A percentile compares a stretch with the other conserved stretches of the same genome.
Conservation (phyloP, 192 early-diverging fungal genomes). For the Bifiguratus adelaidae region DNA sequence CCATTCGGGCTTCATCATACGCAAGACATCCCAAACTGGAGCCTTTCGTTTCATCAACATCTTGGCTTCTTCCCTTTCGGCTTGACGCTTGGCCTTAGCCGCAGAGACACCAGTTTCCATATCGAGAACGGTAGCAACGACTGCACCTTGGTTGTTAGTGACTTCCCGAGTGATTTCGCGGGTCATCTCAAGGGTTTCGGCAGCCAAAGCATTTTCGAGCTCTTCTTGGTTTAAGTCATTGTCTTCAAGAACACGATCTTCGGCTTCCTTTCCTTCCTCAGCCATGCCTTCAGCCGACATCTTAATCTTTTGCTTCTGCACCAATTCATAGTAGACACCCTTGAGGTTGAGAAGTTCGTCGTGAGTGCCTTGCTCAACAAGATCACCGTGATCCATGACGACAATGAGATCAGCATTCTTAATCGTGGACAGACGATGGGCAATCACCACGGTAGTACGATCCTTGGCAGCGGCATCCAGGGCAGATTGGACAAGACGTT, state of each 20-base stretch:
- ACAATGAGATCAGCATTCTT: slow-evolving; percentile 78
- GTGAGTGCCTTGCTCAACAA: slow-evolving; percentile 73
- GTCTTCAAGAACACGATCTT: slow-evolving; percentile 1
- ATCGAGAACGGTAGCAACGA: background rate
- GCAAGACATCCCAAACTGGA: slow-evolving; percentile 39
- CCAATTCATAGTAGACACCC: slow-evolving; percentile 56
- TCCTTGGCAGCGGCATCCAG: slow-evolving; percentile 61
- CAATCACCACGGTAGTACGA: slow-evolving; percentile 87
- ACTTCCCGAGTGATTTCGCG: background rate
- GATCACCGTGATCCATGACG: slow-evolving; percentile 59
- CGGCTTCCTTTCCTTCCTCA: slow-evolving; percentile 4
- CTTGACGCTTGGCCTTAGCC: slow-evolving; percentile 17
- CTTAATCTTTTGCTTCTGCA: slow-evolving; percentile 55
- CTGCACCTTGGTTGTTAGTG: background rate
- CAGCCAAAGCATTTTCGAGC: slow-evolving; percentile 18
- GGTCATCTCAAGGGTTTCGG: slow-evolving; percentile 25
- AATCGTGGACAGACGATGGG: slow-evolving; percentile 85
- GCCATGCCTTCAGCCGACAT: slow-evolving; percentile 10
- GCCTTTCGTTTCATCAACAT: slow-evolving; percentile 29
- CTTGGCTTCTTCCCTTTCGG: slow-evolving; percentile 22
- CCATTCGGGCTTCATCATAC: slow-evolving; percentile 45
- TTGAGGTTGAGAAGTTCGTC: slow-evolving; percentile 52
- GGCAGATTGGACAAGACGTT: slow-evolving; percentile 74
- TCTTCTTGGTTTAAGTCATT: slow-evolving; percentile 7
- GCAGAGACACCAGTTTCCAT: slow-evolving; percentile 8